Evolutionary conservation across 2,329 filamentous ascomycete species (phyloP), one percentile per base, ranked within the genome.

Genomic region (Coleophoma crateriformis): DNA sequence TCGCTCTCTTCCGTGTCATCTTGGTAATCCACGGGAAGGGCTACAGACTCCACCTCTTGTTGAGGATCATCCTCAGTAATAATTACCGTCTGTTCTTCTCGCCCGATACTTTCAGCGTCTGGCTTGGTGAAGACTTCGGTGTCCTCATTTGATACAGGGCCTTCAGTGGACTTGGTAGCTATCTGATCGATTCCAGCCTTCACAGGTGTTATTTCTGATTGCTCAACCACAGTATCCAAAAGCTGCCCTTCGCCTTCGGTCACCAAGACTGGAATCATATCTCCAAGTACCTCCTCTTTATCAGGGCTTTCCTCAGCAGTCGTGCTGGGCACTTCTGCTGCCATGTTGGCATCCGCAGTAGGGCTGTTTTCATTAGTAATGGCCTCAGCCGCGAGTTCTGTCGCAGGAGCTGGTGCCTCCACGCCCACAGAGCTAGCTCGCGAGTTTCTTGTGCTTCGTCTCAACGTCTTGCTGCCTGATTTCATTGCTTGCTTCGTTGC

Each of bases 381-480:
- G 27, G 27, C 27, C 6, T 27, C 27, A 10, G 5, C 27, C 27
- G 27, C 8, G 27, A 27, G 27, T 17, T 41, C 13, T 20, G 22
- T 7, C 20, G n/a, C 15, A 41, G 38, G 33, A 12, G 8, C 17
- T 43, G 33, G 20, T 52, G 15, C 48, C 34, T 51, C 48, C 13
- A 20, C 20, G 19, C 20, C 15, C n/a, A 50, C 27, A 11, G 53
- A 52, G 19, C 52, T 57, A 14, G 45, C 32, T 11, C 53, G 48
- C n/a, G 43, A 54, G 32, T 41, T 22, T 49, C 54, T 45, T 15
- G 39, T 50, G 15, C 41, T 49, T 46, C 51, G 17, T 35, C 37
- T 32, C 15, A 49, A 20, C 10, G 27, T 49, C 22, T 39, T 49
- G 15, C 19, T 47, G 32, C 45, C 38, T 19, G 38, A 20, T 41